phyloP scores from a whole-genome alignment of 1,284 basidiomycete genomes.

The Boletus sp. region DNA sequence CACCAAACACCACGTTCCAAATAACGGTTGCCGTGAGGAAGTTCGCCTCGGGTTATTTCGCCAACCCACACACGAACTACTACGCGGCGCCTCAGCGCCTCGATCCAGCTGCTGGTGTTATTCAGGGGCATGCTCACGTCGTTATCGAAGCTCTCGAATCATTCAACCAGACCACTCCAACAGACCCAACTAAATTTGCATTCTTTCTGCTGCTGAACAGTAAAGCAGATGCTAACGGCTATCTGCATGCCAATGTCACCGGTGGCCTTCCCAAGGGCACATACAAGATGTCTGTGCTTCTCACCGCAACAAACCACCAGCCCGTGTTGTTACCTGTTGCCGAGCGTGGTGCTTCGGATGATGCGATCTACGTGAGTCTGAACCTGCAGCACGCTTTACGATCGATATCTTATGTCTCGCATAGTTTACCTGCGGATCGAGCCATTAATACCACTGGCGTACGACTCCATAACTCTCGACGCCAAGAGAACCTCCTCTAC shows the following conservation, averaged over 20 bases:
- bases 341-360: conserved; percentile 66
- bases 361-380: conserved; percentile 59
- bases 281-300: conserved; percentile 60
- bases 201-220: conserved; percentile 73
- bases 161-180: conserved; percentile 55
- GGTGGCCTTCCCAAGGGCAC: conserved; percentile 60
- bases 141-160: conserved; percentile 61
- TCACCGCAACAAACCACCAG: conserved; percentile 62
- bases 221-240: conserved; percentile 49
- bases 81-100: conserved; percentile 62
- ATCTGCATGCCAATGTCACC: conserved; percentile 58
- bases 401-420: conserved; percentile 11
- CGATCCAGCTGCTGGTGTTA: conserved; percentile 51
- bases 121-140: conserved; percentile 67
- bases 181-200: conserved; percentile 60
- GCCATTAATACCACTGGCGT: conserved; percentile 21
- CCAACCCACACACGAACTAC: conserved; percentile 58
- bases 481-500: background rate
- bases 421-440: conserved; percentile 48
- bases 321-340: conserved; percentile 56
- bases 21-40: conserved; percentile 50
- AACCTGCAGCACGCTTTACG: background rate
- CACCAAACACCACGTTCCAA: conserved; percentile 50
- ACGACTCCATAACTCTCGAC: conserved; percentile 9
- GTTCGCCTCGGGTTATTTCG: conserved; percentile 57